phyloP scores from a whole-genome alignment of 495 filamentous ascomycete genomes.

The Trichoderma orchidacearum region DNA sequence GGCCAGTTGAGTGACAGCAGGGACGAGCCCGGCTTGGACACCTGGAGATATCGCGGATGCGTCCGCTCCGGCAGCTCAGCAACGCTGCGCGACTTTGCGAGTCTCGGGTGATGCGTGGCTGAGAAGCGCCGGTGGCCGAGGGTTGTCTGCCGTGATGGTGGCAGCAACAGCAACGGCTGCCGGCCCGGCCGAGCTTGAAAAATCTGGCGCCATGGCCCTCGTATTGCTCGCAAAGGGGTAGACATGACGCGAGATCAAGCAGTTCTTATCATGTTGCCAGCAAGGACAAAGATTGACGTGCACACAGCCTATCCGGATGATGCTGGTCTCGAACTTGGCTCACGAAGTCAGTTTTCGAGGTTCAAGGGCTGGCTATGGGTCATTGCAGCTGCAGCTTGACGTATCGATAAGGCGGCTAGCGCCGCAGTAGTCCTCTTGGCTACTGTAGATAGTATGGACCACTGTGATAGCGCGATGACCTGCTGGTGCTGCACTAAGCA shows the following conservation, averaged over 20 bases:
- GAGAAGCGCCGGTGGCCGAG: constrained; percentile 32
- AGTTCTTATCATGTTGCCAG: neutral
- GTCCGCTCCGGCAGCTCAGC: constrained; percentile 39
- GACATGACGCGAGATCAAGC: neutral
- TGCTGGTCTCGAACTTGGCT: neutral
- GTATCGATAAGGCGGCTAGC: too few relatives aligned
- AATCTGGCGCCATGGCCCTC: constrained; percentile 3
- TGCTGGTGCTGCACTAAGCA: too few relatives aligned
- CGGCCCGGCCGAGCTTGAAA: neutral
- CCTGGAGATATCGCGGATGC: constrained; percentile 34
- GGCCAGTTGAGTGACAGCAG: constrained; percentile 84
- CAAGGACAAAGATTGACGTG: neutral
- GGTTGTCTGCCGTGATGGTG: too few relatives aligned
- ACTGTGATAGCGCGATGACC: too few relatives aligned
- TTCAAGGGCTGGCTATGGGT: too few relatives aligned
- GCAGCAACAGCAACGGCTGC: neutral
- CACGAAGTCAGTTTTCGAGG: too few relatives aligned
- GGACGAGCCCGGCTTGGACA: constrained; percentile 23
- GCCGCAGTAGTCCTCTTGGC: too few relatives aligned
- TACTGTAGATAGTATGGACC: too few relatives aligned
- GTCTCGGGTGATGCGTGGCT: constrained; percentile 11
- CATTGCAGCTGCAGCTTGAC: too few relatives aligned
- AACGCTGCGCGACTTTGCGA: constrained; percentile 33
- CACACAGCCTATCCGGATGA: too few relatives aligned
- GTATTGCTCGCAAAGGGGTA: neutral